Conservation (phyloP, 75 land plant genomes). For the Sequoia sempervirens region DNA sequence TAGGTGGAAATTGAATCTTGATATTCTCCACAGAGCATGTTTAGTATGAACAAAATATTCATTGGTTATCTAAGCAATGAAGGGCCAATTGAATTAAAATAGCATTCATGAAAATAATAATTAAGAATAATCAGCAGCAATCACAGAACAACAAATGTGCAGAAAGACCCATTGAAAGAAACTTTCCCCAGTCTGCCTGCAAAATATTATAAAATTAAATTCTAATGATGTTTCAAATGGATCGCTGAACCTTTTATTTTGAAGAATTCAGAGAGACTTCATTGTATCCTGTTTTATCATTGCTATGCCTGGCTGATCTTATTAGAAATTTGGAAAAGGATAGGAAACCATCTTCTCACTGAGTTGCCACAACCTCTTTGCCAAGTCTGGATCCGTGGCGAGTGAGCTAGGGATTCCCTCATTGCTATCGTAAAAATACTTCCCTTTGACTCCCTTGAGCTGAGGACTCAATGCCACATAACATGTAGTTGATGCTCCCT, state of each 20-base stretch:
- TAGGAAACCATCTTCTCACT: slow-evolving; percentile 24
- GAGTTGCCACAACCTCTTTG: slow-evolving; percentile 62
- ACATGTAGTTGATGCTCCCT: slow-evolving; percentile 84
- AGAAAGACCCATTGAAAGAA: neutral
- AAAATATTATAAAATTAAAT: neutral
- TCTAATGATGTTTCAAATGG: neutral
- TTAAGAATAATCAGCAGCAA: neutral
- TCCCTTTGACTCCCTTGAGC: slow-evolving; percentile 57
- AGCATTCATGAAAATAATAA: neutral
- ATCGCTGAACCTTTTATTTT: neutral
- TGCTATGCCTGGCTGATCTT: too few species aligned
- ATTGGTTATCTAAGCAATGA: neutral
- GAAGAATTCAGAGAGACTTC: too few species aligned
- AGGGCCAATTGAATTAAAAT: neutral
- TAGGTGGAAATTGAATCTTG: too few species aligned
- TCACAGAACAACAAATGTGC: neutral
- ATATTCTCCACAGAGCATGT: too few species aligned
- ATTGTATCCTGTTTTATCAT: too few species aligned
- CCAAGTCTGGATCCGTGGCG: slow-evolving; percentile 46
- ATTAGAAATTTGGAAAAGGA: too few species aligned
- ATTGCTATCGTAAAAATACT: slow-evolving; percentile 54
- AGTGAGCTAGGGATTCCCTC: slow-evolving; percentile 14
- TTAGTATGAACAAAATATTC: too few species aligned
- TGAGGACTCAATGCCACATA: slow-evolving; percentile 72
- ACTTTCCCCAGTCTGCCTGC: neutral